Conservation (phyloP, 1,139 yeast genomes). For the Magnusiomyces ingens region DNA sequence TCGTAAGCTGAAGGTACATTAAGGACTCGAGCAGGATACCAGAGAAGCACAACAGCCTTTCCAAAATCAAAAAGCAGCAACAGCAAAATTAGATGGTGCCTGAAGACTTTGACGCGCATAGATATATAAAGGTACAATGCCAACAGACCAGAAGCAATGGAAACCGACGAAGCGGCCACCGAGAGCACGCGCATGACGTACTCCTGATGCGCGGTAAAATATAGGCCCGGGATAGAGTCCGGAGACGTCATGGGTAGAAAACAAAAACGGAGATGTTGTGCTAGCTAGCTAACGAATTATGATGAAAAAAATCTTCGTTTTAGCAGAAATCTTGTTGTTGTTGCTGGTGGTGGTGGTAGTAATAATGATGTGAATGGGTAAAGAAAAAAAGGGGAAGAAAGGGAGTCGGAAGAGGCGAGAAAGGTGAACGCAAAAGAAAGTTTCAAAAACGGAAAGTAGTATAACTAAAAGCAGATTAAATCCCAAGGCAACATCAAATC, state of each 20-base stretch:
- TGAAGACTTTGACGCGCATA: slow-evolving; percentile 29
- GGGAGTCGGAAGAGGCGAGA: neutral
- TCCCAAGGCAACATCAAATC: too few species aligned
- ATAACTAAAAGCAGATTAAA: neutral
- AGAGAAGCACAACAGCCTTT: slow-evolving; percentile 61
- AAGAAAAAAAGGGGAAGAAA: neutral
- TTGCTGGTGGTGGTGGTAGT: too few species aligned
- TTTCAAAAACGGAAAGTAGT: neutral
- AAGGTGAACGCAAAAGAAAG: neutral
- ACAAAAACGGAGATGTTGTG: neutral
- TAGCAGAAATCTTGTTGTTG: neutral
- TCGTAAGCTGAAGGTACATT: slow-evolving; percentile 45
- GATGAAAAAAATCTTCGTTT: neutral
- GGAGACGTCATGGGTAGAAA: neutral
- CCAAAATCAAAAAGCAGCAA: slow-evolving; percentile 64
- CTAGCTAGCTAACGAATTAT: neutral
- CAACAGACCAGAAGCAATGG: slow-evolving; percentile 29
- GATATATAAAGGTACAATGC: slow-evolving; percentile 30
- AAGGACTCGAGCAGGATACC: slow-evolving; percentile 63
- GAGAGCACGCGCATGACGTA: slow-evolving; percentile 25
- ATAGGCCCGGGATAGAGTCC: slow-evolving; percentile 5
- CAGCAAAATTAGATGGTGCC: slow-evolving; percentile 50
- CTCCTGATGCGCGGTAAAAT: slow-evolving; percentile 22
- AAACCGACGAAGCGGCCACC: slow-evolving; percentile 28
- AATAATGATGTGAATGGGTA: neutral